A percentile compares a stretch with the other conserved stretches of the same genome.
Evolutionary conservation across 805 yeast species (phyloP).

Genomic region (Blastobotrys chiropterorum): DNA sequence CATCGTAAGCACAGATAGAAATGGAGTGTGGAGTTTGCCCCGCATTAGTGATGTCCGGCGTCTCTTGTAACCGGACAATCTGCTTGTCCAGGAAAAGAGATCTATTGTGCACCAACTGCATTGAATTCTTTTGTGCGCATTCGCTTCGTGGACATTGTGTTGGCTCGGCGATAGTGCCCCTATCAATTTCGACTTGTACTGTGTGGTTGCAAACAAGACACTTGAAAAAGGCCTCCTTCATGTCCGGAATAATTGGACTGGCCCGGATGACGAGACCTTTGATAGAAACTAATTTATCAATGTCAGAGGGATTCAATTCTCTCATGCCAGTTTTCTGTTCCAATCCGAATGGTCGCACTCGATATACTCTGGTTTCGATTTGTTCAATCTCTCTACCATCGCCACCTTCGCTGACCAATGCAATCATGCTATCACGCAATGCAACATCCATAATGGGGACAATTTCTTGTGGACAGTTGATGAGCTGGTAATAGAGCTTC

Average conservation of each 20-base stretch:
- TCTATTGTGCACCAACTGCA: constrained; percentile 87
- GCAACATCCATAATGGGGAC: constrained; percentile 98
- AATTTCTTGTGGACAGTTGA: constrained; percentile 93
- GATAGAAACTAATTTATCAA: constrained; percentile 84
- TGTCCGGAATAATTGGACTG: constrained; percentile 91
- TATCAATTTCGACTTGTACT: constrained; percentile 81
- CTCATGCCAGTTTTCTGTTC: constrained; percentile 72
- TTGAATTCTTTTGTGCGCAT: constrained; percentile 77
- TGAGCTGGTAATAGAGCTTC: constrained; percentile 75
- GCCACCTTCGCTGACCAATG: constrained; percentile 30
- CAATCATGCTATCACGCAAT: constrained; percentile 78
- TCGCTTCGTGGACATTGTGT: constrained; percentile 83
- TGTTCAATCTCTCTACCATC: constrained; percentile 45
- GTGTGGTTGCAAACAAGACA: constrained; percentile 95
- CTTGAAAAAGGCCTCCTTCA: constrained; percentile 94
- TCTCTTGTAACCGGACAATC: constrained; percentile 88
- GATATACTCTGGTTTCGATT: constrained; percentile 75
- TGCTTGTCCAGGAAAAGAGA: constrained; percentile 94
- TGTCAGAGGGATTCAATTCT: constrained; percentile 88
- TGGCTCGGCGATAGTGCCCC: constrained; percentile 94
- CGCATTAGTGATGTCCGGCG: constrained; percentile 93
- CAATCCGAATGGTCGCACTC: constrained; percentile 84
- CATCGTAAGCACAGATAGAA: constrained; percentile 90
- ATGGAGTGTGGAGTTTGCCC: constrained; percentile 98
- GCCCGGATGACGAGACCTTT: constrained; percentile 88